Percentiles rank a stretch among this genome's conserved stretches.
phyloP scores from a whole-genome alignment of 805 yeast genomes.

The Ogataea nonfermentans region DNA sequence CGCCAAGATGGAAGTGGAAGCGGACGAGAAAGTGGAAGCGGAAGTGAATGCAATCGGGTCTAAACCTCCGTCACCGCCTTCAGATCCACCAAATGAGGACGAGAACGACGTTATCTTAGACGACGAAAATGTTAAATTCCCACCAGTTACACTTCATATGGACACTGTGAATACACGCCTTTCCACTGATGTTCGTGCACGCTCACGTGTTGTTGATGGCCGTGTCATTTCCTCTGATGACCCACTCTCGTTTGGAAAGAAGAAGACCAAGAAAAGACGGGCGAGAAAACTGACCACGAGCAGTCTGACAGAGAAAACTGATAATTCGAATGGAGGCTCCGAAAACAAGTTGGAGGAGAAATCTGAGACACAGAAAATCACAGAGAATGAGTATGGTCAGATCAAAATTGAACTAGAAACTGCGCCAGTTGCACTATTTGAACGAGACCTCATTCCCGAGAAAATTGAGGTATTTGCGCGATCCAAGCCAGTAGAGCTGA shows the following conservation, averaged over 20 bases:
- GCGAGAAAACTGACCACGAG: neutral
- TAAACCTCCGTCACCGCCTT: too few relatives aligned
- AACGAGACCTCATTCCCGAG: conserved; percentile 1
- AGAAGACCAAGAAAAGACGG: conserved; percentile 5
- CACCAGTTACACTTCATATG: neutral
- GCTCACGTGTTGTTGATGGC: neutral
- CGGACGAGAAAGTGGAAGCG: too few relatives aligned
- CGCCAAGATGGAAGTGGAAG: neutral
- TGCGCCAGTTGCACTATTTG: conserved; percentile 1
- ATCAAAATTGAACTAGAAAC: neutral
- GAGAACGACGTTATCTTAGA: conserved; percentile 4
- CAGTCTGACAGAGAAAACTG: conserved; percentile 1
- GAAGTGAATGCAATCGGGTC: too few relatives aligned
- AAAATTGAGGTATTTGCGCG: neutral
- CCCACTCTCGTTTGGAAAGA: conserved; percentile 16
- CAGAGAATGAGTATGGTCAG: too few relatives aligned
- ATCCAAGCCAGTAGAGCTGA: too few relatives aligned
- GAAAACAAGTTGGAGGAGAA: neutral
- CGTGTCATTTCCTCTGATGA: conserved; percentile 21
- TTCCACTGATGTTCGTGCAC: neutral
- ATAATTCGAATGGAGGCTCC: neutral
- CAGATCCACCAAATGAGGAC: too few relatives aligned
- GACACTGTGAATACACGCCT: too few relatives aligned
- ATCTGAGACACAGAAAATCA: neutral
- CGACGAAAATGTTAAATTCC: neutral